Base-by-base conservation (phyloP, 2,329 filamentous ascomycete genomes). In the Coniochaeta hoffmannii region DNA sequence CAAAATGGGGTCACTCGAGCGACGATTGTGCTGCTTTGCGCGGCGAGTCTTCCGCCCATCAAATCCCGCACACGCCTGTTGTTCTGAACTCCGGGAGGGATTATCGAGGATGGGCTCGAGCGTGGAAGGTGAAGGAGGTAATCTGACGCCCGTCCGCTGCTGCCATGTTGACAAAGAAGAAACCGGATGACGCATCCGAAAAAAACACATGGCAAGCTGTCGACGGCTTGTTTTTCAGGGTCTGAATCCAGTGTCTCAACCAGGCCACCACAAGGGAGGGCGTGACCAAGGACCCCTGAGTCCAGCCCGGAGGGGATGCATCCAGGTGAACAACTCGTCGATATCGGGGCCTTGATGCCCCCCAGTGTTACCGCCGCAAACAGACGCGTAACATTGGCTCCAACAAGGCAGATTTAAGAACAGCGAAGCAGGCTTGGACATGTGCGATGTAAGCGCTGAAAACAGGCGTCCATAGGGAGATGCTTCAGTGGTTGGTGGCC, bases 371-470 rank as follows among this genome's bases (percentile, higher is more conserved):
- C 4, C 22, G 41, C 24, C 14, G 22, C 24, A 28, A 8, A 4
- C 24, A 46, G 24, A 46, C 15, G 41, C 22, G 41, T 46, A 22
- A 15, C 41, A 46, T 28, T 19, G 41, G 9, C 9, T 10, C 36
- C 36, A 38, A 14, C 41, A 46, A 46, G 41, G 41, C 41, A 46
- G 41, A 46, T n/a, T 46, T 46, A 46, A n/a, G n/a, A n/a, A n/a
- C n/a, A 46, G 24, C 2, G 19, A 46, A 11, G 41, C 26, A 46
- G 41, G 19, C 41, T 46, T 46, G 41, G 41, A 15, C 38, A 46
- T 28, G 22, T 46, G 15, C 22, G 22, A 15, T 10, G 24, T 46
- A 46, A 46, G 41, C 41, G 41, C 41, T 46, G 41, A 46, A 28
- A 46, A 41, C 36, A 41, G 24, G 35, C 11, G 35, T 35, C 14